A percentile compares a stretch with the other conserved stretches of the same genome.
These are phyloP conservation scores for Hemerocallis citrina DNA, from an alignment of 106 monocot species.

Conservation along the genomic window DNA sequence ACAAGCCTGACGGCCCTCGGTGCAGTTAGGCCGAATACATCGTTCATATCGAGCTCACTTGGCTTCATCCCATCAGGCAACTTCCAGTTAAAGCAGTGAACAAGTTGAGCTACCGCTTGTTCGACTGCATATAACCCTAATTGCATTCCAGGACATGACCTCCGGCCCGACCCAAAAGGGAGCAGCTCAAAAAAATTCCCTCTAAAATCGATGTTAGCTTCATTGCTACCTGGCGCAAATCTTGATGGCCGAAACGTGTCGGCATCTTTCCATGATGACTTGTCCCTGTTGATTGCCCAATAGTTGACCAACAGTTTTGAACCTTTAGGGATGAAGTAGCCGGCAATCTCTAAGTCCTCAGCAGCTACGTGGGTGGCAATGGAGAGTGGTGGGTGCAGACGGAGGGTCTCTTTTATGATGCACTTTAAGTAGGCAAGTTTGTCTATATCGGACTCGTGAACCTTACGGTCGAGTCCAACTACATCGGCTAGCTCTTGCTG, in stretches of 20 bases:
- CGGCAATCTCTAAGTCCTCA: slow-evolving; percentile 6
- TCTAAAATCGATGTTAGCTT: background rate
- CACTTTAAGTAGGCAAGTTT: slow-evolving; percentile 19
- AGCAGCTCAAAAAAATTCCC: slow-evolving; percentile 17
- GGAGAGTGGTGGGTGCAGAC: slow-evolving; percentile 32
- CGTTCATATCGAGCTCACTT: slow-evolving; percentile 16
- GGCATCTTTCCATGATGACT: slow-evolving; percentile 10
- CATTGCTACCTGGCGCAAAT: background rate
- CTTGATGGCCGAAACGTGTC: slow-evolving; percentile 11
- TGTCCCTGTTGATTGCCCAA: slow-evolving; percentile 31
- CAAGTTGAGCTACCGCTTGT: slow-evolving; percentile 22
- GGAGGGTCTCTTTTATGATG: slow-evolving; percentile 30
- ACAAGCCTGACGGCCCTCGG: slow-evolving; percentile 32
- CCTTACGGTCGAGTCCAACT: slow-evolving; percentile 15
- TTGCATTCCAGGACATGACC: slow-evolving; percentile 35
- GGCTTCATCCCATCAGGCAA: slow-evolving; percentile 17
- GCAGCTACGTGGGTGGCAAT: slow-evolving; percentile 25
- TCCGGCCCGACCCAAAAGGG: slow-evolving; percentile 46
- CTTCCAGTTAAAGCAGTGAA: slow-evolving; percentile 56
- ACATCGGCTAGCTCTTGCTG: slow-evolving; percentile 23
- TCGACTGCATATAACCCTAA: slow-evolving; percentile 24
- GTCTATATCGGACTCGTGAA: slow-evolving; percentile 19
- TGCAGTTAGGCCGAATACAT: slow-evolving; percentile 32
- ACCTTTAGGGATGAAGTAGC: slow-evolving; percentile 18
- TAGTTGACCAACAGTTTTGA: slow-evolving; percentile 17